A percentile compares a stretch with the other conserved stretches of the same genome.
Evolutionary conservation across 176 grass and related monocot genomes (phyloP).

Genomic region (bread wheat (Triticum aestivum)): DNA sequence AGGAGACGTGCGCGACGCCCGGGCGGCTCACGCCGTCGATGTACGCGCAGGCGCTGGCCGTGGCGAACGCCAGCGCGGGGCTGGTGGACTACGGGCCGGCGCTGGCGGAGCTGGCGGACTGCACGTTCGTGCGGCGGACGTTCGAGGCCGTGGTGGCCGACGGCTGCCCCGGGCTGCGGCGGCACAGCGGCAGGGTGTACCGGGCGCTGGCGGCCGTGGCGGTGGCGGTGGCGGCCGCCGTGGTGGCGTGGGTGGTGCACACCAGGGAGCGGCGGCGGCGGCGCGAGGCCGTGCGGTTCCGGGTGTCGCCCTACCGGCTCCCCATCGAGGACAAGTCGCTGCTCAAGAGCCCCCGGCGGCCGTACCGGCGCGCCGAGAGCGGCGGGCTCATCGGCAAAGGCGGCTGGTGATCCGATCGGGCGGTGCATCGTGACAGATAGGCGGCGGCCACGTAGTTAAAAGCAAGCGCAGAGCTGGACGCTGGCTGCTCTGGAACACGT

Average conservation of each 20-base stretch:
- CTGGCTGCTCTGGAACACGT: too few relatives aligned
- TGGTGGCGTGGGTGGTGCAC: constrained; percentile 46
- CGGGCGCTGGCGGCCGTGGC: constrained; percentile 47
- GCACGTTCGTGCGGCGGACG: constrained; percentile 64
- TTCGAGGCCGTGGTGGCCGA: constrained; percentile 40
- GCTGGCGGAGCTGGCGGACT: constrained; percentile 57
- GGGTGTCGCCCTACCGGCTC: constrained; percentile 42
- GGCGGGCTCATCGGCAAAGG: not conserved
- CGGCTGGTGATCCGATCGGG: not conserved
- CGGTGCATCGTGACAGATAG: not conserved
- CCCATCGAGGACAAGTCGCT: constrained; percentile 57
- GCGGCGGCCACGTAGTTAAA: too few relatives aligned
- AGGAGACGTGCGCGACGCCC: constrained; percentile 49
- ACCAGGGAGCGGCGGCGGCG: constrained; percentile 41
- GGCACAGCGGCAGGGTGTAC: constrained; percentile 59
- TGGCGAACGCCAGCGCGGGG: constrained; percentile 44
- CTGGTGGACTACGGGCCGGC: constrained; percentile 43
- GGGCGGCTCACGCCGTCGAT: constrained; percentile 74
- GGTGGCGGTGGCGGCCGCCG: constrained; percentile 31
- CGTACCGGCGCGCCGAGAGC: constrained; percentile 41
- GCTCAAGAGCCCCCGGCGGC: constrained; percentile 41
- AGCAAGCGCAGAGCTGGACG: too few relatives aligned
- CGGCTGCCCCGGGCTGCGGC: constrained; percentile 50
- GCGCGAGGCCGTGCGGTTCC: constrained; percentile 16
- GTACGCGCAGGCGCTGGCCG: constrained; percentile 38